A percentile compares a stretch with the other conserved stretches of the same genome.
phyloP scores from a whole-genome alignment of 148 eudicot genomes.

The Diospyros lotus region DNA sequence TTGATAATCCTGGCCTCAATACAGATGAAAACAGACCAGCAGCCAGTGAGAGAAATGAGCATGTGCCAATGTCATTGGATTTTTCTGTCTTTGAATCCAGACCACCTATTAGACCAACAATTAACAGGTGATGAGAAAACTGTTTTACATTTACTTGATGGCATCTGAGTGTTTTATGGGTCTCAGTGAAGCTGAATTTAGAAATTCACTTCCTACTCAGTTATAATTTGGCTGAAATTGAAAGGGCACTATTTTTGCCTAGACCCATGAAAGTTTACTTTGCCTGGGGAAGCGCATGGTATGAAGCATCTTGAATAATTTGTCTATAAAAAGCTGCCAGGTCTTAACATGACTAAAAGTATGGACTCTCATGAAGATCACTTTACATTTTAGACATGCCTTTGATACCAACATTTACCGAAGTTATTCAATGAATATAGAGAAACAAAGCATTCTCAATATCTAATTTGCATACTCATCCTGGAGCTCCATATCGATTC shows the following conservation, averaged over 20 bases:
- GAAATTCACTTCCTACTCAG: neutral
- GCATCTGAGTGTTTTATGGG: neutral
- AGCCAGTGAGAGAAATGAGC: constrained; percentile 52
- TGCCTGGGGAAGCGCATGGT: neutral
- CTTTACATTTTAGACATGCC: neutral
- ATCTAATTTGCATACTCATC: no score
- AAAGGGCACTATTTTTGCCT: neutral
- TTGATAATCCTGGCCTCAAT: constrained; percentile 54
- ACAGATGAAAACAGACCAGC: constrained; percentile 43
- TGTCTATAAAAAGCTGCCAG: neutral
- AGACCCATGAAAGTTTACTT: neutral
- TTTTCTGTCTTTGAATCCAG: constrained; percentile 68
- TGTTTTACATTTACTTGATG: neutral
- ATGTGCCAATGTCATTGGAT: constrained; percentile 79
- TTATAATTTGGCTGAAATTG: neutral
- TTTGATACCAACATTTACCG: neutral
- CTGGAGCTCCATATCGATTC: no score
- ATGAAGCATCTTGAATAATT: neutral
- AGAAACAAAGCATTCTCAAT: no score
- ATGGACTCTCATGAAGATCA: neutral
- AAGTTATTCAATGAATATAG: no score
- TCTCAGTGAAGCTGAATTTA: neutral
- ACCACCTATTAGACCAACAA: constrained; percentile 86
- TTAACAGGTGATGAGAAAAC: constrained; percentile 60
- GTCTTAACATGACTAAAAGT: neutral